Evolutionary conservation across 768 basidiomycete species (phyloP), one percentile per base, ranked within the genome.

Genomic region (Daedalea quercina): DNA sequence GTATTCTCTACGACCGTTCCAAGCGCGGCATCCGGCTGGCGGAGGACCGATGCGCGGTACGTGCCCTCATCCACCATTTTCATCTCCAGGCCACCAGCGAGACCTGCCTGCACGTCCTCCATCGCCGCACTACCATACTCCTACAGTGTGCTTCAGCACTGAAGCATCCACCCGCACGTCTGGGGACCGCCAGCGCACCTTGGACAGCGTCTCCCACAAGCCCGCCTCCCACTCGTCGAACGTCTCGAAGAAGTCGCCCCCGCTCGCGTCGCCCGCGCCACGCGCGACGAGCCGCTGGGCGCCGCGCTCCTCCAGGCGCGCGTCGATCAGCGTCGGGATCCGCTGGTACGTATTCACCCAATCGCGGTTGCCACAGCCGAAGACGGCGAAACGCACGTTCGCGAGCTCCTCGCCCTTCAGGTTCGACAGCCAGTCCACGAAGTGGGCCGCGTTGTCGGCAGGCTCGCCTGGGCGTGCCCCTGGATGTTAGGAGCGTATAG

Each of bases 341-440:
- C 70, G 69, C 59, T 77, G 76, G 61, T 68, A 79, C 3, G 76
- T 77, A 33, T 66, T 58, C 17, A 68, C 68, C 76, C 77, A 79
- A 56, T 79, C 77, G 41, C 65, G 67, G 61, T 79, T 74, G 3
- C 77, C 77, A 54, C 75, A 76, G 1, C 76, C 77, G 48, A 79
- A 78, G 22, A 79, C 74, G 1, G 71, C 73, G 51, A 69, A 79
- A 24, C 63, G 62, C 19, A 73, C 67, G 43, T 66, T 63, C 3
- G 55, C 57, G 45, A 73, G 57, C 50, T 65, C 63, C 28, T 53
- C 43, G 33, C 56, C 63, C 9, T 66, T 54, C 7, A 71, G 55
- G 51, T 57, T 65, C 34, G 63, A 63, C 19, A 79, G 51, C 68
- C 72, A 73, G 48, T 74, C 69, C 17, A 76, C 66, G 58, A 77